These are phyloP conservation scores for Phoma sp. DNA, from an alignment of 2,329 filamentous ascomycete genomes.

Conservation along the genomic window DNA sequence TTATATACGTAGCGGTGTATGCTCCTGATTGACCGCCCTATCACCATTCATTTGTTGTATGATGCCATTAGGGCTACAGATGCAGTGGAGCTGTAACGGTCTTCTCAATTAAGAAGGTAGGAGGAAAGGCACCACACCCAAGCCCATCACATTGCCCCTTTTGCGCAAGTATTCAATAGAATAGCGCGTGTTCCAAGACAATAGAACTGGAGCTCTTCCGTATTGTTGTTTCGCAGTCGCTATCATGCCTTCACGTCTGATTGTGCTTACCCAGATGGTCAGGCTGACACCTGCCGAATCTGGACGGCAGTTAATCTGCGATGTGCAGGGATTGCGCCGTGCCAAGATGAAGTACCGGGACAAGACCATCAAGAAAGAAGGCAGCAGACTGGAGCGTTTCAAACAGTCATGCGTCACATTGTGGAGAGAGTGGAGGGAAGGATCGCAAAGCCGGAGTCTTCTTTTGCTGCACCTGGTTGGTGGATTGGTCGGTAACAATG, in stretches of 20 bases:
- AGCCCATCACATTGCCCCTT: neutral
- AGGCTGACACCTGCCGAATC: slow-evolving; percentile 19
- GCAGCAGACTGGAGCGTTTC: slow-evolving; percentile 4
- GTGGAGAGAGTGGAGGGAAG: slow-evolving; percentile 2
- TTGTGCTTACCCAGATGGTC: slow-evolving; percentile 8
- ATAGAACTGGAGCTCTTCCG: slow-evolving; percentile 3
- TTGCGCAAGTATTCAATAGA: slow-evolving; percentile 3
- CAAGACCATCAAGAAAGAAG: slow-evolving; percentile 17
- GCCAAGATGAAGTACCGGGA: slow-evolving; percentile 17
- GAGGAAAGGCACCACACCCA: neutral
- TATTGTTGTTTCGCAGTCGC: neutral
- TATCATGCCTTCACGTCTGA: slow-evolving; percentile 4
- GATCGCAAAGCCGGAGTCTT: neutral
- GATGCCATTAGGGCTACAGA: slow-evolving; percentile 11
- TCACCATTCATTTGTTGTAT: slow-evolving; percentile 12
- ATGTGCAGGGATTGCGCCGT: slow-evolving; percentile 4
- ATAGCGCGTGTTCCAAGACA: slow-evolving; percentile 14
- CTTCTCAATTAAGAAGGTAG: slow-evolving; percentile 18
- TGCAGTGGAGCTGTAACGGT: neutral
- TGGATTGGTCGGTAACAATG: neutral
- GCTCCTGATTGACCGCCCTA: neutral
- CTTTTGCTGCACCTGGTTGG: neutral
- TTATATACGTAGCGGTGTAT: slow-evolving; percentile 8
- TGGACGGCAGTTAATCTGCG: slow-evolving; percentile 5
- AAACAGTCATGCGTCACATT: neutral